Conservation (phyloP, 78 protist species). For the Dictyostelium purpureum region DNA sequence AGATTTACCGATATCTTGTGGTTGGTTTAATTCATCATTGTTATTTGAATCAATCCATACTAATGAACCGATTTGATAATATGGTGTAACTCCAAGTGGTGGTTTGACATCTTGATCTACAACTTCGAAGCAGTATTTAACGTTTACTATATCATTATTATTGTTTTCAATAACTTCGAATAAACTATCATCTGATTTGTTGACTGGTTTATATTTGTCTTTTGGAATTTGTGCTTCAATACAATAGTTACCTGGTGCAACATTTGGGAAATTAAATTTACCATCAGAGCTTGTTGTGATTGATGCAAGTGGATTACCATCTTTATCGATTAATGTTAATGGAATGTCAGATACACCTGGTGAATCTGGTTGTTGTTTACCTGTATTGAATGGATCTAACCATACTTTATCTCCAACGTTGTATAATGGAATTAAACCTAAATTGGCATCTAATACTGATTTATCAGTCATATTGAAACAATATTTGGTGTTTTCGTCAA, state of each 20-base stretch:
- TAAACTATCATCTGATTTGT: neutral
- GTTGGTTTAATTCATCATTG: neutral
- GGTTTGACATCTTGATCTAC: neutral
- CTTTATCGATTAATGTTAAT: neutral
- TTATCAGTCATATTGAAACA: neutral
- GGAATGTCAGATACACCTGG: neutral
- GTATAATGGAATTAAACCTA: conserved; percentile 9
- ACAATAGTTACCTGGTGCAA: conserved; percentile 23
- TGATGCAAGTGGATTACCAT: neutral
- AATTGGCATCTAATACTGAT: neutral
- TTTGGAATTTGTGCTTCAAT: neutral
- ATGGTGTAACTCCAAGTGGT: conserved; percentile 5
- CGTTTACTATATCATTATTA: neutral
- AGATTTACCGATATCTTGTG: neutral
- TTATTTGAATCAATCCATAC: neutral
- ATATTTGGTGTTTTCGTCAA: neutral
- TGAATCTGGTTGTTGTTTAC: neutral
- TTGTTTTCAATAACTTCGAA: neutral
- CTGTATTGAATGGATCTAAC: neutral
- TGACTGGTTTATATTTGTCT: neutral
- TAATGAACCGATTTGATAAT: neutral
- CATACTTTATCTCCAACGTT: neutral
- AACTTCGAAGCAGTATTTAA: neutral
- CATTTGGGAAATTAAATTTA: neutral
- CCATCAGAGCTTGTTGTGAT: neutral